Conservation (phyloP, 177 flowering plant species). For the Vitis hybrid region DNA sequence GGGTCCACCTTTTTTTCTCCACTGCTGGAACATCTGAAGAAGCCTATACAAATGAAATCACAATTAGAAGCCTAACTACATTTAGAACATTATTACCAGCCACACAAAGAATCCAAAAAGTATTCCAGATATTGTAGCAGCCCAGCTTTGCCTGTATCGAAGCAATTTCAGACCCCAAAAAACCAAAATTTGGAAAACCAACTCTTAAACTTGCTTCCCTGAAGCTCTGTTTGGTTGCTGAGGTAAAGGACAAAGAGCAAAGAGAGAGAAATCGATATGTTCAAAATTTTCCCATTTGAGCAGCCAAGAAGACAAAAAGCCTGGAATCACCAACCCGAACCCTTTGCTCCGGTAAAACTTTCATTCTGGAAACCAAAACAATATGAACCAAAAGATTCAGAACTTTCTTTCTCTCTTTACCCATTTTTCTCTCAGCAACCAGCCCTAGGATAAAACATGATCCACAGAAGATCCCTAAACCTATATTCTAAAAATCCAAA, state of each 20-base stretch:
- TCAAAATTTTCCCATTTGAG: no score
- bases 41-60: conserved; percentile 29
- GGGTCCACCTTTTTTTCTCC: conserved; percentile 76
- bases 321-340: no score
- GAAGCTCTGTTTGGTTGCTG: no score
- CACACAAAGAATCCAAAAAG: not conserved
- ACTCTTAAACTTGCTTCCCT: no score
- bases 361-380: not conserved
- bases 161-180: no score
- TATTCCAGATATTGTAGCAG: not conserved
- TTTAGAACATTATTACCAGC: not conserved
- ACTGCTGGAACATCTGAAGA: conserved; percentile 48
- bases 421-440: not conserved
- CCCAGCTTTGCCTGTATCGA: no score
- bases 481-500: not conserved
- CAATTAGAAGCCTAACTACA: not conserved
- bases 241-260: not conserved
- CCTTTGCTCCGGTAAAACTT: not conserved
- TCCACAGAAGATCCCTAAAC: not conserved
- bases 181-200: no score
- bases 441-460: not conserved
- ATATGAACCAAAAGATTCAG: no score
- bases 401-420: no score
- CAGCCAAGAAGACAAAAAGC: no score
- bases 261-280: not conserved